A percentile compares a stretch with the other conserved stretches of the same genome.
These are phyloP conservation scores for Curvularia verruculosa DNA, from an alignment of 2,329 filamentous ascomycete genomes.

Conservation along the genomic window DNA sequence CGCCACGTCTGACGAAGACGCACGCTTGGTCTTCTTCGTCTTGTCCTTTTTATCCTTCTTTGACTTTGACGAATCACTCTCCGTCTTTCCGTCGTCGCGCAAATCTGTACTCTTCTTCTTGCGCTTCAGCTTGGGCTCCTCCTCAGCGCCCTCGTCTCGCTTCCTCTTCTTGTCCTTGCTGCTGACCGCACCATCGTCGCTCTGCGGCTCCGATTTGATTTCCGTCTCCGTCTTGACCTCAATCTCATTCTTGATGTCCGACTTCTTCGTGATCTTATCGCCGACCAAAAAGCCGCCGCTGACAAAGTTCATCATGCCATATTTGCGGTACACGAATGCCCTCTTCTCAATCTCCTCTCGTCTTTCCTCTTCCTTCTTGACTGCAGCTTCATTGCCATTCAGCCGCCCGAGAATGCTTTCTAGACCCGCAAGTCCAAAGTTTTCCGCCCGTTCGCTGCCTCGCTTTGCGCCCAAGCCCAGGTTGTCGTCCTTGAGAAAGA, in stretches of 20 bases:
- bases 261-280: conserved; percentile 59
- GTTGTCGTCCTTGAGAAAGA: conserved; percentile 86
- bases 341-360: conserved; percentile 74
- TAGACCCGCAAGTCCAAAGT: conserved; percentile 86
- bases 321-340: conserved; percentile 75
- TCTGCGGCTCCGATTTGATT: conserved; percentile 52
- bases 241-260: conserved; percentile 49
- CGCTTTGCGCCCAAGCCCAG: conserved; percentile 85
- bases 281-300: conserved; percentile 76
- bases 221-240: conserved; percentile 44
- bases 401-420: conserved; percentile 84
- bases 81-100: conserved; percentile 35
- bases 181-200: conserved; percentile 31
- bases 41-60: conserved; percentile 41
- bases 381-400: conserved; percentile 82
- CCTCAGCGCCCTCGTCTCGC: conserved; percentile 41
- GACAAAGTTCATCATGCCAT: conserved; percentile 84
- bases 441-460: conserved; percentile 69
- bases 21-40: conserved; percentile 36
- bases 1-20: conserved; percentile 26
- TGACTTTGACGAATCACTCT: conserved; percentile 27
- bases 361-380: conserved; percentile 72
- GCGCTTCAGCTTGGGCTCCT: conserved; percentile 43
- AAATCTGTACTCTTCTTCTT: conserved; percentile 48
- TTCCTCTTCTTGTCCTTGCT: conserved; percentile 45